Percentiles rank a stretch among this genome's conserved stretches.
These are phyloP conservation scores for Pezicula neosporulosa DNA, from an alignment of 2,329 filamentous ascomycete genomes.

Conservation along the genomic window DNA sequence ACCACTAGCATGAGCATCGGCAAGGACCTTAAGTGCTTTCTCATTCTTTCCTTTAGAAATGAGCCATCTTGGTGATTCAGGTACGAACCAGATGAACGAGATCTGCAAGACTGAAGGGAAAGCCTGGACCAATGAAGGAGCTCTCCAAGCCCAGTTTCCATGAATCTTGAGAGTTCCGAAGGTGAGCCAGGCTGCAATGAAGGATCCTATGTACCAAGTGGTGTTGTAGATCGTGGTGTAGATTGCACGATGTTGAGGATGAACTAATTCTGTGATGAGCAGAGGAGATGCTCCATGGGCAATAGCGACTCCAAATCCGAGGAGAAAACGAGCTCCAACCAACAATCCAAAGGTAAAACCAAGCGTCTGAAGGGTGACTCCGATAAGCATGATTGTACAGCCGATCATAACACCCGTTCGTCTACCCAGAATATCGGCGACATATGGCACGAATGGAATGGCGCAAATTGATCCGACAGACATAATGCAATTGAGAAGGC, in stretches of 20 bases:
- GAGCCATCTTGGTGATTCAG: conserved; percentile 36
- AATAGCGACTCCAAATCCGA: conserved; percentile 32
- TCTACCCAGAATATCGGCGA: conserved; percentile 43
- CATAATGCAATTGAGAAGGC: conserved; percentile 44
- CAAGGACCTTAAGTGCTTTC: conserved; percentile 45
- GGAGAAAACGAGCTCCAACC: conserved; percentile 35
- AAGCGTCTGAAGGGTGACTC: conserved; percentile 37
- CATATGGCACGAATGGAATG: conserved; percentile 43
- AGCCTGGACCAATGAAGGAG: conserved; percentile 28
- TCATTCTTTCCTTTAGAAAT: conserved; percentile 42
- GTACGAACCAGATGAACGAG: conserved; percentile 28
- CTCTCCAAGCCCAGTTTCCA: conserved; percentile 30
- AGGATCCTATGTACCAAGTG: conserved; percentile 33
- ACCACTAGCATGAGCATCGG: conserved; percentile 40
- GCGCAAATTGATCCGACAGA: conserved; percentile 44
- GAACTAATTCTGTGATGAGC: conserved; percentile 41
- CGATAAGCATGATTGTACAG: conserved; percentile 40
- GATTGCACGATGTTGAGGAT: conserved; percentile 44
- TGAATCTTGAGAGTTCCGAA: conserved; percentile 33
- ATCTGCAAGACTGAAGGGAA: conserved; percentile 24
- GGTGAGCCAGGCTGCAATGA: conserved; percentile 42
- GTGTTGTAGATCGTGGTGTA: conserved; percentile 45
- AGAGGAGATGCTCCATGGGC: conserved; percentile 25
- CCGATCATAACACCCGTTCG: conserved; percentile 43
- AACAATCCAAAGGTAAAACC: conserved; percentile 38